Evolutionary conservation across 2,329 filamentous ascomycete species (phyloP), one percentile per base, ranked within the genome.

Genomic region (Pestalotiopsis sp.): DNA sequence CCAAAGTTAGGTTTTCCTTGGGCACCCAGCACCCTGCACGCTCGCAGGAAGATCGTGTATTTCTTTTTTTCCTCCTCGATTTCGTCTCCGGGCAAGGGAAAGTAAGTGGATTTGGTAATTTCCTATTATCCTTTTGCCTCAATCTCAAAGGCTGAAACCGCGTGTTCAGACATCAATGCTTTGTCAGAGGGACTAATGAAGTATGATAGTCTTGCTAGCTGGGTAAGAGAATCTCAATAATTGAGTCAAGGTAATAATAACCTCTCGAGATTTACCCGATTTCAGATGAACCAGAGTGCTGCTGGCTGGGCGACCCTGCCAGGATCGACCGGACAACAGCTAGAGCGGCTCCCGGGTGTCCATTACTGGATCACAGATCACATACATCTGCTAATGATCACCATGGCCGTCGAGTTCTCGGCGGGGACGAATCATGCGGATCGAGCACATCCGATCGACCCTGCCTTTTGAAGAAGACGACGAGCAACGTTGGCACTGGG

Each of bases 101-200:
- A 67, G 57, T 14, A 62, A 39, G 31, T 62, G 59, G 59, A 62
- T 20, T 62, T 67, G 67, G 49, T 14, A 20, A 73, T 68, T 71
- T 41, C 70, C 70, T 73, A 74, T 73, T 72, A 73, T 68, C 71
- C 70, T 70, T 68, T 71, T 57, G 70, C 71, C 69, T 72, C 67
- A 69, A 70, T 56, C 65, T 70, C 66, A 57, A 72, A 68, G 68
- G 68, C 63, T 73, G 71, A 73, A 69, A 71, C 69, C 62, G 66
- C 70, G 70, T 62, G 59, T 39, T 39, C 31, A 62, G 25, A 62
- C 36, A 67, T 58, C 31, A 25, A 58, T 65, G 56, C 17, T 64
- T 68, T 68, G 69, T 64, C 63, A 31, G 52, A 60, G 27, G 39
- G 31, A 52, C 56, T 61, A 66, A 66, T 27, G 36, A 52, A 66